phyloP scores from a whole-genome alignment of 176 grass and related monocot genomes.

The Eleusine coracana region DNA sequence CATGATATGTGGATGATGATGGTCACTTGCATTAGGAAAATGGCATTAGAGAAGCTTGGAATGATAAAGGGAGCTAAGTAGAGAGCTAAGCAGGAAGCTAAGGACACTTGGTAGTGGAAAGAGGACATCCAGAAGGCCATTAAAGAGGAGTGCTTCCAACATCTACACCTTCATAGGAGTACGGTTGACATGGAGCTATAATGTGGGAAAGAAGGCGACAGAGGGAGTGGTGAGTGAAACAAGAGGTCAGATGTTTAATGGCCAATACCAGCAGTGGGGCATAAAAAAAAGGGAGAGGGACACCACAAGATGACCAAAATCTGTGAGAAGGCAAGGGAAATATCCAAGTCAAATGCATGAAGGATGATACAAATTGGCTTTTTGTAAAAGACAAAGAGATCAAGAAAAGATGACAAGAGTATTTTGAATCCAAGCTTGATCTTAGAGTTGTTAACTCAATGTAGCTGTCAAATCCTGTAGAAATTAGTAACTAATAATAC shows the following conservation, averaged over 20 bases:
- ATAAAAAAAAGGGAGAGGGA: not conserved
- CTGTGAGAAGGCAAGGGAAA: not conserved
- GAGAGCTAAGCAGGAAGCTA: not conserved
- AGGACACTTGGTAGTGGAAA: not conserved
- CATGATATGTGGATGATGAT: not conserved
- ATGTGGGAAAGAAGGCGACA: not conserved
- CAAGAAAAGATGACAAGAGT: not conserved
- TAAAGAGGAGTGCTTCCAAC: not conserved
- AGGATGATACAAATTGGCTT: not conserved
- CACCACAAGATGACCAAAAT: not conserved
- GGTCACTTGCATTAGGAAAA: not conserved
- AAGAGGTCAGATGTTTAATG: not conserved
- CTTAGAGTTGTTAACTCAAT: too few species aligned
- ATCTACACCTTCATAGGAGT: not conserved
- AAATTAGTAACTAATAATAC: too few species aligned
- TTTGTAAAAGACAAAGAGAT: conserved; percentile 1
- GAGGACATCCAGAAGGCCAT: not conserved
- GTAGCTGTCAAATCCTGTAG: too few species aligned
- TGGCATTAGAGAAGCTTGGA: not conserved
- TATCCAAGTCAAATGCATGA: not conserved
- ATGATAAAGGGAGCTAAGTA: too few species aligned
- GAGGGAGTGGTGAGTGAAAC: not conserved
- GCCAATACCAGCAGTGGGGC: not conserved
- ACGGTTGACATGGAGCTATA: not conserved
- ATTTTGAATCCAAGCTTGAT: too few species aligned